Percentiles rank a stretch among this genome's conserved stretches.
Conservation (phyloP, 2,329 filamentous ascomycete genomes). For the Purpureocillium takamizusanense region DNA sequence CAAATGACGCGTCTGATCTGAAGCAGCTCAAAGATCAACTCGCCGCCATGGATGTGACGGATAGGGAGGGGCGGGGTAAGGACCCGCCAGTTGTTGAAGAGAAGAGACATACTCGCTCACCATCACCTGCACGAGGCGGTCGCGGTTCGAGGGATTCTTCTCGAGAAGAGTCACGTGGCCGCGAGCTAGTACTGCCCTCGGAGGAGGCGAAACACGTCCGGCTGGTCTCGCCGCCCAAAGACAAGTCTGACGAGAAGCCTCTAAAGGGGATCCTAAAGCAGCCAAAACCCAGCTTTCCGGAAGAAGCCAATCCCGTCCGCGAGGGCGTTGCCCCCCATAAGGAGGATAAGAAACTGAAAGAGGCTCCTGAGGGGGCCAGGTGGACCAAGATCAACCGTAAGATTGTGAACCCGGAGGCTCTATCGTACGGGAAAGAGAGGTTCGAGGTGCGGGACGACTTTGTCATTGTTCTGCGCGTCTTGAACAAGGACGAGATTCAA, state of each 20-base stretch:
- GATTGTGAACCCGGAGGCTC: conserved; percentile 80
- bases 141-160: conserved; percentile 7
- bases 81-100: not conserved
- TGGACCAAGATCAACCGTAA: conserved; percentile 91
- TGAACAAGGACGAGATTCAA: conserved; percentile 85
- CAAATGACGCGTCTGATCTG: conserved; percentile 41
- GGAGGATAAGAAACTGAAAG: conserved; percentile 63
- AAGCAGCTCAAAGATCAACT: conserved; percentile 41
- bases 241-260: conserved; percentile 55
- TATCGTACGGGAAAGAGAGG: conserved; percentile 79
- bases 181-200: conserved; percentile 24
- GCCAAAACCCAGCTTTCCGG: conserved; percentile 75
- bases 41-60: conserved; percentile 27
- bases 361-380: conserved; percentile 68
- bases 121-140: conserved; percentile 10
- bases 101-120: conserved; percentile 8
- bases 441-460: conserved; percentile 90
- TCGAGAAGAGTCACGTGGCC: conserved; percentile 28
- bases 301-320: conserved; percentile 71
- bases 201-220: conserved; percentile 42
- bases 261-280: conserved; percentile 80
- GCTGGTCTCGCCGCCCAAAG: conserved; percentile 64
- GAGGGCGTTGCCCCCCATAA: conserved; percentile 94
- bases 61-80: conserved; percentile 11
- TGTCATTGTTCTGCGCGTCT: conserved; percentile 82